Conservation (phyloP, 1,284 basidiomycete species). For the Cryptococcus hybrid region DNA sequence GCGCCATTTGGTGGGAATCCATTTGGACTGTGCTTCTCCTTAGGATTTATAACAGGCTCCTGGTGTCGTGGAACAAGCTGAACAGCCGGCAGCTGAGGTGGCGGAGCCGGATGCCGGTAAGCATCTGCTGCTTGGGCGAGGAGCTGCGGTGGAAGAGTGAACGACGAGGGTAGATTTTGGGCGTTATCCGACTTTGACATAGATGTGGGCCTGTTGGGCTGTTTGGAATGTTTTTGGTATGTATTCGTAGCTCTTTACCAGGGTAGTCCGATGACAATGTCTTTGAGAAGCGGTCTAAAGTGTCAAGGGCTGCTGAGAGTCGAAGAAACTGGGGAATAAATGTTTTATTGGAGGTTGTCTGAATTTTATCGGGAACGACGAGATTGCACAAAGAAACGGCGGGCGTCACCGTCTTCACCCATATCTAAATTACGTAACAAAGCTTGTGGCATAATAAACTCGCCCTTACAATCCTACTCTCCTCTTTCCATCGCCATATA, state of each 20-base stretch:
- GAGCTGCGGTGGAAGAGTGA: constrained; percentile 16
- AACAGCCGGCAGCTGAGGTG: constrained; percentile 39
- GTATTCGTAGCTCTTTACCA: no score
- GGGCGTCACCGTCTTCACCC: background rate
- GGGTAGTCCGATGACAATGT: background rate
- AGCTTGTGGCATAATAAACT: background rate
- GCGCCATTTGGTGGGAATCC: constrained; percentile 8
- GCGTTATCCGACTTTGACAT: no score
- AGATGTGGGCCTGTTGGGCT: no score
- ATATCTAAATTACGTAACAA: background rate
- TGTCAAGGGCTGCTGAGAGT: background rate
- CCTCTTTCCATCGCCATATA: background rate
- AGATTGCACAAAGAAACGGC: background rate
- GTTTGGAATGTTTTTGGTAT: no score
- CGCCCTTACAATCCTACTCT: background rate
- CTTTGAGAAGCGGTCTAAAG: background rate
- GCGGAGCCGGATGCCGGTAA: constrained; percentile 44
- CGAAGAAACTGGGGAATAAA: background rate
- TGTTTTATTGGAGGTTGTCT: background rate
- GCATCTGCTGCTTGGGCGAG: constrained; percentile 35
- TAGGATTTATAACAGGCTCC: constrained; percentile 19
- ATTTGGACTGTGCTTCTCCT: constrained; percentile 2
- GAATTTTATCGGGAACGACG: no score
- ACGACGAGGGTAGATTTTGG: constrained; percentile 12
- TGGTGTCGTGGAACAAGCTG: constrained; percentile 40